Evolutionary conservation across 306 rosid genomes (phyloP).

Genomic region (Macrotyloma uniflorum): DNA sequence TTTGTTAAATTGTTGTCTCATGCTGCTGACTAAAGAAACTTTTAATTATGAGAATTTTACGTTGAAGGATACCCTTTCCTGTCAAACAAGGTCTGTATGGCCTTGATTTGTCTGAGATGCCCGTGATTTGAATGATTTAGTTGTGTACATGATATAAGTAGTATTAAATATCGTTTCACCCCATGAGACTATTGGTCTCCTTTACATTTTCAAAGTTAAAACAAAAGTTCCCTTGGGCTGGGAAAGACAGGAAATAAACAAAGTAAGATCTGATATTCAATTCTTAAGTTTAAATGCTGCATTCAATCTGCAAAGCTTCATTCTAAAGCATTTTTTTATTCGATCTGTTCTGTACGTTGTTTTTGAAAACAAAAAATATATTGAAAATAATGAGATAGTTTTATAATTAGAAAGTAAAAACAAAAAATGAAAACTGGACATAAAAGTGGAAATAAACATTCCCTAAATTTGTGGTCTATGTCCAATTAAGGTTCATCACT

Average conservation of each 20-base stretch:
- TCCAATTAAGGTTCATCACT: neutral
- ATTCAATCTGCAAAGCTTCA: neutral
- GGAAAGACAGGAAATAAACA: neutral
- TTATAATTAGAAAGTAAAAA: no score
- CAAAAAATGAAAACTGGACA: no score
- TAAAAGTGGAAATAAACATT: no score
- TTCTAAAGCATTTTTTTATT: no score
- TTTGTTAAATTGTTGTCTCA: neutral
- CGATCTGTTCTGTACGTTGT: no score
- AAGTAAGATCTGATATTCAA: neutral
- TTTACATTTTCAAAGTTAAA: neutral
- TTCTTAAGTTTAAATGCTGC: neutral
- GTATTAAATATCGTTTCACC: neutral
- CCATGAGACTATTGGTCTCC: neutral
- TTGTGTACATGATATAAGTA: neutral
- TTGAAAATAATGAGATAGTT: no score
- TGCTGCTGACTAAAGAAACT: neutral
- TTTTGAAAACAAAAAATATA: no score
- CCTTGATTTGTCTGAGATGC: neutral
- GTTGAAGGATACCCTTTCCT: neutral
- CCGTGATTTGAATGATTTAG: slow-evolving; percentile 10
- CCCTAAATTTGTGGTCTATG: neutral
- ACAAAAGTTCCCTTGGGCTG: neutral
- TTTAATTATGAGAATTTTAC: neutral
- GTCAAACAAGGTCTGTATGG: neutral